phyloP scores from a whole-genome alignment of 2,329 filamentous ascomycete genomes.

The Sphaerulina vaccinii region DNA sequence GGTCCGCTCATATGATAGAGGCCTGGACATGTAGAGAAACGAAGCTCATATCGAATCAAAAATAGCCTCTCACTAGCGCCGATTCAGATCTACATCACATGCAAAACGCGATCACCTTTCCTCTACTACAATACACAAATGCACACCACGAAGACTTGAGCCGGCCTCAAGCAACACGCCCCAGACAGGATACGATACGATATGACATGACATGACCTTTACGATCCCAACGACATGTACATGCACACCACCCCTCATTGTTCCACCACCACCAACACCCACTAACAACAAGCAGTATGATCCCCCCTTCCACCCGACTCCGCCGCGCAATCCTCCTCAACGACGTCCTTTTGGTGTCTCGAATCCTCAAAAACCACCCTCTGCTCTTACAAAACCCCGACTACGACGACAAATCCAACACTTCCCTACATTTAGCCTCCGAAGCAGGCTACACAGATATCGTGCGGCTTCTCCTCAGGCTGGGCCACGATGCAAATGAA shows the following conservation, averaged over 20 bases:
- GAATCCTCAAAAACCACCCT: constrained; percentile 73
- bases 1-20: constrained; percentile 3
- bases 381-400: constrained; percentile 76
- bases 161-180: constrained; percentile 21
- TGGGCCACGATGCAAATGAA: constrained; percentile 70
- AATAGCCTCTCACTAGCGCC: neutral
- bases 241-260: neutral
- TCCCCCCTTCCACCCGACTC: constrained; percentile 72
- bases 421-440: constrained; percentile 77
- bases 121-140: neutral
- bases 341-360: constrained; percentile 69
- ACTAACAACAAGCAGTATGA: constrained; percentile 52
- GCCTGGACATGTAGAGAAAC: neutral
- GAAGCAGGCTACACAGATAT: constrained; percentile 69
- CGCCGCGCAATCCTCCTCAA: constrained; percentile 78
- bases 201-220: constrained; percentile 1
- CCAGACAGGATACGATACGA: neutral
- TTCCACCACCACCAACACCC: constrained; percentile 10
- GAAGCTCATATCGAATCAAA: neutral
- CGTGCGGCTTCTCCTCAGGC: constrained; percentile 65
- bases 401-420: constrained; percentile 72
- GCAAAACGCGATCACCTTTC: too few species aligned
- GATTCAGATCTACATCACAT: neutral
- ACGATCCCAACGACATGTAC: constrained; percentile 22
- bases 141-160: constrained; percentile 15